Conservation (phyloP, 2,329 filamentous ascomycete genomes). For the Aspergillus latus region DNA sequence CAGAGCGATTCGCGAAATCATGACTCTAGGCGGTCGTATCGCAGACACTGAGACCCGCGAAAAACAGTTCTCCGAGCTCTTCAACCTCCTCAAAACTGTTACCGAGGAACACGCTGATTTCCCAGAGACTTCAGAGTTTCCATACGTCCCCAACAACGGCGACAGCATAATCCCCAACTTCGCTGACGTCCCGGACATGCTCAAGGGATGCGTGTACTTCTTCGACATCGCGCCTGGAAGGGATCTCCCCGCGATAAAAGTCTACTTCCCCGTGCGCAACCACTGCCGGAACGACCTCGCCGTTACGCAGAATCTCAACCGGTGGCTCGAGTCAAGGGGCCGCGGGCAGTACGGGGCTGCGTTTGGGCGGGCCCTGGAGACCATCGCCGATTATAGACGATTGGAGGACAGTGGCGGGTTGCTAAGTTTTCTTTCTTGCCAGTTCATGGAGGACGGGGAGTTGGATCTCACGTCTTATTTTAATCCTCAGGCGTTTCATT, state of each 20-base stretch:
- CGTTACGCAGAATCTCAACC: conserved; percentile 1
- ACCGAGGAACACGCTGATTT: conserved; percentile 1
- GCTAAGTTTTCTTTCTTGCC: conserved; percentile 6
- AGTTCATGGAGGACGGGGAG: neutral
- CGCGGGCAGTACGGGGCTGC: conserved; percentile 2
- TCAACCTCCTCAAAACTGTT: conserved; percentile 7
- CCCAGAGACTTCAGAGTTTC: neutral
- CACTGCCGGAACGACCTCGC: conserved; percentile 6
- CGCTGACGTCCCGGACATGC: neutral
- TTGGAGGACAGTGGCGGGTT: conserved; percentile 4
- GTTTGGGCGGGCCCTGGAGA: conserved; percentile 1
- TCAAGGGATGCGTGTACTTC: conserved; percentile 7
- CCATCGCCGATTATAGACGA: conserved; percentile 6
- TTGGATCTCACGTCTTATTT: conserved; percentile 10
- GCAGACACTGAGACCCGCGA: neutral
- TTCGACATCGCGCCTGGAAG: conserved; percentile 8
- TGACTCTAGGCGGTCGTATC: conserved; percentile 7
- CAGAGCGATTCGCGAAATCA: conserved; percentile 8
- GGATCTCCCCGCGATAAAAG: neutral
- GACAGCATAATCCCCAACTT: neutral
- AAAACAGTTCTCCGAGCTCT: conserved; percentile 4
- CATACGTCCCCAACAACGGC: neutral
- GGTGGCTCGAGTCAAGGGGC: conserved; percentile 4
- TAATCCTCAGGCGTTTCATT: conserved; percentile 9
- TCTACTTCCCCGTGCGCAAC: conserved; percentile 10